Evolutionary conservation across 176 grass and related monocot genomes (phyloP).

Genomic region (Lolium multiflorum): DNA sequence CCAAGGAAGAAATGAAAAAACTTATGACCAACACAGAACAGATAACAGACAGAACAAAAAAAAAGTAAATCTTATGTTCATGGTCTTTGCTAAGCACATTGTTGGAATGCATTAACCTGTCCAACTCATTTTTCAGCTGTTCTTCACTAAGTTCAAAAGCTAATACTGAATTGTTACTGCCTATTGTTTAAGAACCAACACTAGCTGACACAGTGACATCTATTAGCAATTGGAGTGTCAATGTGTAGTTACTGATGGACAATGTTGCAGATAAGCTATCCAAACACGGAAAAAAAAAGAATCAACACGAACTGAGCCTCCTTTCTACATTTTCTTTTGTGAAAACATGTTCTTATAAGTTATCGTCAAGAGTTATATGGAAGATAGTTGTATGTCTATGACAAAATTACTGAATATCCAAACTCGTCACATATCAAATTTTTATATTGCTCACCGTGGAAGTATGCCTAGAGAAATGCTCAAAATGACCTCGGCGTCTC

Average conservation of each 20-base stretch:
- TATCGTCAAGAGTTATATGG: not conserved
- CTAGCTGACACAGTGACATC: not conserved
- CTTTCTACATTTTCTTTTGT: not conserved
- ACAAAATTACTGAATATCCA: not conserved
- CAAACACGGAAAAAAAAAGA: not conserved
- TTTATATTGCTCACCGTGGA: not conserved
- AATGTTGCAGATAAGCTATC: slow-evolving; percentile 17
- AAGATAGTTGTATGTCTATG: not conserved
- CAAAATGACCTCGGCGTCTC: not conserved
- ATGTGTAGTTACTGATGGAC: not conserved
- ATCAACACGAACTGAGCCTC: not conserved
- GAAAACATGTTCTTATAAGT: not conserved
- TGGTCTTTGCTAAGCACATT: no score
- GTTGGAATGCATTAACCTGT: no score
- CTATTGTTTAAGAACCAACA: not conserved
- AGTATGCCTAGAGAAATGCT: not conserved
- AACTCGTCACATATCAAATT: slow-evolving; percentile 11
- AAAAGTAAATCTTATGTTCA: no score
- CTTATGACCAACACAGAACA: no score
- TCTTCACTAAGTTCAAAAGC: no score
- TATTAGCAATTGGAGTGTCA: not conserved
- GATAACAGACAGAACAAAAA: no score
- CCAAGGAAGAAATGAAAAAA: no score
- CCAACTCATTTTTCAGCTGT: no score
- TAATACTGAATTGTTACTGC: not conserved